phyloP scores from a whole-genome alignment of 2,329 filamentous ascomycete species.

The Trichoderma sp. region DNA sequence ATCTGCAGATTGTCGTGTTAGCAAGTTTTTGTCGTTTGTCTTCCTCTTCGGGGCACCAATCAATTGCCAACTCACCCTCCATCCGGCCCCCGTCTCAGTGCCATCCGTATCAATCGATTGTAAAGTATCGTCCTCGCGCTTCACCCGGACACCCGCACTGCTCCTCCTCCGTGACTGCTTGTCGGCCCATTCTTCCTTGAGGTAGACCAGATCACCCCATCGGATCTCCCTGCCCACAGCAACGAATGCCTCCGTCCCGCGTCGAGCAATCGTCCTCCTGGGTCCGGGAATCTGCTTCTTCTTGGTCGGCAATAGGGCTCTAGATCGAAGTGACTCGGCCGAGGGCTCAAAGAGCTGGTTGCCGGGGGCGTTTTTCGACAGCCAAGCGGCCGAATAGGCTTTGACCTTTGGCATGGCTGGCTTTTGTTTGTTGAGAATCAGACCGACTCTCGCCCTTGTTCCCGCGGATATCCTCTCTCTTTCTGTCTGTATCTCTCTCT shows the following conservation, averaged over 20 bases:
- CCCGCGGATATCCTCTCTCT: neutral
- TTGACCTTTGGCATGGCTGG: slow-evolving; percentile 77
- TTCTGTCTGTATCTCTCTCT: neutral
- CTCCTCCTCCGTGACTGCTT: slow-evolving; percentile 31
- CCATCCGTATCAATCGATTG: slow-evolving; percentile 34
- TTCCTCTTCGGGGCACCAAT: neutral
- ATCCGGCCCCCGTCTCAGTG: slow-evolving; percentile 28
- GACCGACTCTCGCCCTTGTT: neutral
- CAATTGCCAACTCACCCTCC: slow-evolving; percentile 35
- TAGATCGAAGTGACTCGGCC: slow-evolving; percentile 37
- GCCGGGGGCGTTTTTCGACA: slow-evolving; percentile 73
- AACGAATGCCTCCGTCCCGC: slow-evolving; percentile 85
- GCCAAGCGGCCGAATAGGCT: slow-evolving; percentile 82
- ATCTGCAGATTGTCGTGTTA: slow-evolving; percentile 45
- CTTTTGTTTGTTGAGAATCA: neutral
- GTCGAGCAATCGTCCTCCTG: slow-evolving; percentile 67
- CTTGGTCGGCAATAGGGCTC: slow-evolving; percentile 40
- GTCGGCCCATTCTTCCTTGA: slow-evolving; percentile 61
- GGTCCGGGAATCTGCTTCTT: slow-evolving; percentile 48
- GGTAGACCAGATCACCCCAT: slow-evolving; percentile 78
- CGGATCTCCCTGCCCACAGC: slow-evolving; percentile 85
- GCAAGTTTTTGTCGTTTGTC: neutral
- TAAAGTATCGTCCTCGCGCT: slow-evolving; percentile 44
- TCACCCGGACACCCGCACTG: slow-evolving; percentile 39
- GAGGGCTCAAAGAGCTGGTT: slow-evolving; percentile 69